Evolutionary conservation across 179 eudicot species (phyloP), one percentile per base, ranked within the genome.

Genomic region (Gypsophila paniculata): DNA sequence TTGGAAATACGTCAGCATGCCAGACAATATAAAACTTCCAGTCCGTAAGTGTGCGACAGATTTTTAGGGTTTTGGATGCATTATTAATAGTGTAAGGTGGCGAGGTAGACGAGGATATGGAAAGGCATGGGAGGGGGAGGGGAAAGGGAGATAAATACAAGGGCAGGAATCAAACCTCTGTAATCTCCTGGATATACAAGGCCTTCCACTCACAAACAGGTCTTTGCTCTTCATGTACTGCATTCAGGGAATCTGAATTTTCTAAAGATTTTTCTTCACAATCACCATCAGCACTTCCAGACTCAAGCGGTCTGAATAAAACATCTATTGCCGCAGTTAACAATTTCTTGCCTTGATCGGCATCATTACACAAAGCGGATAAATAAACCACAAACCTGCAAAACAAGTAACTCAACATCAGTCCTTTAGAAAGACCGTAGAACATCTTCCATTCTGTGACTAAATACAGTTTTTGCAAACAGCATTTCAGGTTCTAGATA

Each of bases 331-430:
- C 97, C 72, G 88, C 87, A 62, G 70, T 79, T 74, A 91, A 78
- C 67, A 75, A 73, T 62, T 77, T 82, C 80, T 89, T 87, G 60
- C 98, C 98, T 77, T 88, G 76, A 72, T 44, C 66, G 55, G 83
- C 88, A 74, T 89, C 85, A 68, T 83, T 83, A 77, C 98, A 93
- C 44, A 82, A 39, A 65, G 85, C 66, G 69, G 98, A 93, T 61
- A 93, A 84, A 80, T 89, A 82, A 38, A 83, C 73, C 72, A 93
- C 89, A 82, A 82, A 93, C 93, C 98, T 93, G 88, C 76, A 70
- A 42, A 72, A 72, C 44, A 75, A 80, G 60, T 36, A 29, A 18
- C 65, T 68, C 69, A 73, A 15, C 22, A 26, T 61, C 70, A 74
- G 61, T 17, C 55, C 25, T 22, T 13, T 72, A 2, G 17, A 52